These are phyloP conservation scores for Aspergillus puulaauensis DNA, from an alignment of 2,329 filamentous ascomycete species.

Conservation along the genomic window DNA sequence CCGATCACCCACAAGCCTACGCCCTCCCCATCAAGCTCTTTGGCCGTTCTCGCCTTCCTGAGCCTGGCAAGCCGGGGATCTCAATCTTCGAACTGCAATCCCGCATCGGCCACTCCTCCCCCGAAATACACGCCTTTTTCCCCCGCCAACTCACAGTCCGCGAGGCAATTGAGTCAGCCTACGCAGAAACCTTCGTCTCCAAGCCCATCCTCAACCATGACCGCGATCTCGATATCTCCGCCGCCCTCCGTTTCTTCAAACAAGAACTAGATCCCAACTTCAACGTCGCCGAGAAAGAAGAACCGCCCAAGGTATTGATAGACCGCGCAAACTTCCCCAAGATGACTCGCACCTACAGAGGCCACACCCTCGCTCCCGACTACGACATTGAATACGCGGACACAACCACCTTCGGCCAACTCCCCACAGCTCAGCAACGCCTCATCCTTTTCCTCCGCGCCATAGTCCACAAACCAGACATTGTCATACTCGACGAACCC, in stretches of 20 bases:
- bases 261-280: slow-evolving; percentile 67
- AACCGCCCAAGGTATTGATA: background rate
- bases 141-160: slow-evolving; percentile 73
- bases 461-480: slow-evolving; percentile 74
- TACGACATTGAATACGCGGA: slow-evolving; percentile 65
- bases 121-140: slow-evolving; percentile 92
- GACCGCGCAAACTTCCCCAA: slow-evolving; percentile 20
- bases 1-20: slow-evolving; percentile 94
- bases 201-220: slow-evolving; percentile 63
- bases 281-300: slow-evolving; percentile 17
- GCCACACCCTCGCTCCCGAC: slow-evolving; percentile 18
- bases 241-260: slow-evolving; percentile 74
- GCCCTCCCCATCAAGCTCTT: slow-evolving; percentile 85
- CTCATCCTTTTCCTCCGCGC: slow-evolving; percentile 81
- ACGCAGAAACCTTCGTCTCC: slow-evolving; percentile 81
- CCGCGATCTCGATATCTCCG: slow-evolving; percentile 62
- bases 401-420: slow-evolving; percentile 70
- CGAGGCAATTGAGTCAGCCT: slow-evolving; percentile 78
- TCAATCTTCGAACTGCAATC: slow-evolving; percentile 91
- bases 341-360: slow-evolving; percentile 6
- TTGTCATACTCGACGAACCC: slow-evolving; percentile 83
- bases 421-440: slow-evolving; percentile 59
- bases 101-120: slow-evolving; percentile 87
- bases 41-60: slow-evolving; percentile 74
- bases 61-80: slow-evolving; percentile 68